phyloP scores from a whole-genome alignment of 2,329 filamentous ascomycete species.

The Ascochyta clinopodiicola region DNA sequence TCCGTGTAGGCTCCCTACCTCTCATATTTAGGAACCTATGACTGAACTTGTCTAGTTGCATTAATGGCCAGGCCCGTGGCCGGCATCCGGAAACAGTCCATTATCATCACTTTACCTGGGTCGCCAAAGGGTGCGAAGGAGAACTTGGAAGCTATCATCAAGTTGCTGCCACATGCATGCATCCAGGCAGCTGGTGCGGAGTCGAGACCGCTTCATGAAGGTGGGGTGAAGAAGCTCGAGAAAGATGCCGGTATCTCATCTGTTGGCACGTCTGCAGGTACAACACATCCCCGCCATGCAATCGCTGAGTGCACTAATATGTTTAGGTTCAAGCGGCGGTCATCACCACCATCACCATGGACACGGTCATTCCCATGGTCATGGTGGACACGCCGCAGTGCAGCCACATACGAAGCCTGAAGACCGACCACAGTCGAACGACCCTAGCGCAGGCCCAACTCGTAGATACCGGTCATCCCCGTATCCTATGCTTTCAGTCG shows the following conservation, averaged over 20 bases:
- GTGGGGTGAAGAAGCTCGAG: constrained; percentile 84
- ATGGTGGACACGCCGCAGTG: constrained; percentile 55
- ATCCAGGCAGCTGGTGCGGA: constrained; percentile 83
- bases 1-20: constrained; percentile 72
- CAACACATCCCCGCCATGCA: too few species aligned
- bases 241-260: constrained; percentile 70
- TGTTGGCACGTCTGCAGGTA: constrained; percentile 23
- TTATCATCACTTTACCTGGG: constrained; percentile 89
- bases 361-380: constrained; percentile 67
- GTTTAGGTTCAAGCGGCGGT: constrained; percentile 30
- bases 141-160: constrained; percentile 87
- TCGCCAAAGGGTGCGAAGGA: constrained; percentile 95
- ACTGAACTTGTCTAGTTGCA: constrained; percentile 68
- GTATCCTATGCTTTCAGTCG: constrained; percentile 88
- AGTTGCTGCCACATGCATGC: constrained; percentile 94
- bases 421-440: constrained; percentile 64
- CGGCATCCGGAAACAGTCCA: constrained; percentile 78
- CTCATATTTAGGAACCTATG: not conserved
- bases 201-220: constrained; percentile 78
- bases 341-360: constrained; percentile 58
- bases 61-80: constrained; percentile 96
- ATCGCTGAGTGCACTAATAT: not conserved
- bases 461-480: constrained; percentile 83
- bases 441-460: constrained; percentile 65
- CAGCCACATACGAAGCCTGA: constrained; percentile 75